These are phyloP conservation scores for Fusarium aywerte DNA, from an alignment of 2,329 filamentous ascomycete species.

Conservation along the genomic window DNA sequence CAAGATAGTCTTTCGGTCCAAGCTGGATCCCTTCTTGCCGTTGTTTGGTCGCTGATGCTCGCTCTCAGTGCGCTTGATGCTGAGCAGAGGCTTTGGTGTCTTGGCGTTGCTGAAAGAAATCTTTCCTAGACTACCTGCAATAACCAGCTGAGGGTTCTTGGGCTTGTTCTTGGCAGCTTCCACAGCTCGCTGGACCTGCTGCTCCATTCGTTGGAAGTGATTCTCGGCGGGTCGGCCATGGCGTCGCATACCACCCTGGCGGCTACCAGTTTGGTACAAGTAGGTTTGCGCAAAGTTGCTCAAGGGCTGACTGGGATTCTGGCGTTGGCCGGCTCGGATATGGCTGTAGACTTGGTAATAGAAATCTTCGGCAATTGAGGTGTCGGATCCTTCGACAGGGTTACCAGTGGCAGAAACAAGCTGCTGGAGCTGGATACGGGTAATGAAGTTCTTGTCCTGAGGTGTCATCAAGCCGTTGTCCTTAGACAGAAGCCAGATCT, in stretches of 20 bases:
- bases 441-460: constrained; percentile 99
- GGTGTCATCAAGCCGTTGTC: constrained; percentile 99
- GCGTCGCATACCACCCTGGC: constrained; percentile 78
- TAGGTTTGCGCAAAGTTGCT: constrained; percentile 99
- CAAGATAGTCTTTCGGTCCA: constrained; percentile 84
- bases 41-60: constrained; percentile 65
- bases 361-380: constrained; percentile 89
- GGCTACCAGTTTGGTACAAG: constrained; percentile 90
- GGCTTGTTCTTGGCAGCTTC: constrained; percentile 97
- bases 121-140: constrained; percentile 95
- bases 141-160: constrained; percentile 96
- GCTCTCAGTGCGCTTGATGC: constrained; percentile 88
- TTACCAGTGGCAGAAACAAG: constrained; percentile 92
- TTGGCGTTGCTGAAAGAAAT: constrained; percentile 99
- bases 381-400: constrained; percentile 82
- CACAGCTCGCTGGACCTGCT: constrained; percentile 96
- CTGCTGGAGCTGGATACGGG: constrained; percentile 95
- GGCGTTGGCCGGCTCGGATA: constrained; percentile 87
- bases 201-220: constrained; percentile 98
- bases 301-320: constrained; percentile 91
- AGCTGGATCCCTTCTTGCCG: constrained; percentile 62
- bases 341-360: constrained; percentile 98
- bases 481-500: constrained; percentile 92
- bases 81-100: constrained; percentile 92
- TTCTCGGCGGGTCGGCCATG: constrained; percentile 89